These are phyloP conservation scores for Chaetomium tenue DNA, from an alignment of 495 filamentous ascomycete genomes.

Conservation along the genomic window DNA sequence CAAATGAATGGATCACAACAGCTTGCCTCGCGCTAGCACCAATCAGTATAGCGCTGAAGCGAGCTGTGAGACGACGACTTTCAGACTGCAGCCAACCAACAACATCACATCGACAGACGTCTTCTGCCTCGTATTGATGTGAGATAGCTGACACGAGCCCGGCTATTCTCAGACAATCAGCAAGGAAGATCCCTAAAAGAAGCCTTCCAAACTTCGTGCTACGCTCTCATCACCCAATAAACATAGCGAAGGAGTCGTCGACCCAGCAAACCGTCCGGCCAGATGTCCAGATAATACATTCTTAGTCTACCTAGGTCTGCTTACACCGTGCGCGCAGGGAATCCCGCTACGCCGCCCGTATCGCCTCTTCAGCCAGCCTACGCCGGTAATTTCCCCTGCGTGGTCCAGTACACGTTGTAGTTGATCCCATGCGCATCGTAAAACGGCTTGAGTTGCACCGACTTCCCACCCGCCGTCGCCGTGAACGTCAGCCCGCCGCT, in stretches of 20 bases:
- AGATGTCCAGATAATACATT: too few species aligned
- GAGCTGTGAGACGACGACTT: background rate
- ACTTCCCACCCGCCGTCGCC: constrained; percentile 17
- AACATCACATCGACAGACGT: too few species aligned
- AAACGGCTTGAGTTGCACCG: constrained; percentile 22
- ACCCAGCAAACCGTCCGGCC: too few species aligned
- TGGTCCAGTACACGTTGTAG: constrained; percentile 26
- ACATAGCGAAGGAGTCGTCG: too few species aligned
- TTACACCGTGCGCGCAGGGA: too few species aligned
- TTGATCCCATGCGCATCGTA: constrained; percentile 22
- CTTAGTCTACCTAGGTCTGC: too few species aligned
- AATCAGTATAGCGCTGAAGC: background rate
- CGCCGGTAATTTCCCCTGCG: background rate
- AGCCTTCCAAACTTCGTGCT: too few species aligned
- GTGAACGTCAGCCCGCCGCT: constrained; percentile 8
- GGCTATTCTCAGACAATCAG: too few species aligned
- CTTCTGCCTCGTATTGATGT: too few species aligned
- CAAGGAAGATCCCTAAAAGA: too few species aligned
- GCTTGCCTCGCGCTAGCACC: background rate
- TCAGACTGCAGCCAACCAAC: background rate
- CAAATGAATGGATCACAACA: background rate
- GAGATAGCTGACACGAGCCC: too few species aligned
- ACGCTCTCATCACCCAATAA: too few species aligned
- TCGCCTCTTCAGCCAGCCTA: background rate
- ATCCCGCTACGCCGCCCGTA: background rate